Base-by-base conservation (phyloP, 2,329 filamentous ascomycete species). In the Fusarium siculi region DNA sequence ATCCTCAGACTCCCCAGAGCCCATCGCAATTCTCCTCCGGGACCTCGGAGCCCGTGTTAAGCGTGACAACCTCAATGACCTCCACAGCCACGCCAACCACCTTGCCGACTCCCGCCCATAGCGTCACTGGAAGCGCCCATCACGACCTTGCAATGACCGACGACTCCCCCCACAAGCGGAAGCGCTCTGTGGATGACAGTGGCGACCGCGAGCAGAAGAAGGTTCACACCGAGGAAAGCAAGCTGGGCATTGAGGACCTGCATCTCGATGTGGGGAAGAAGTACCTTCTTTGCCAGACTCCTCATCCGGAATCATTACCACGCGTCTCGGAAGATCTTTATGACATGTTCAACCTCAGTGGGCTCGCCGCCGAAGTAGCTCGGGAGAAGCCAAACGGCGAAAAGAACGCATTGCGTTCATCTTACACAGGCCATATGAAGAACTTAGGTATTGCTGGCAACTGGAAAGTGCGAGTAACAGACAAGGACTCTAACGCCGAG, bases 341-440 rank as follows among this genome's bases (percentile, higher is more conserved):
- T 76, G 85, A 87, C 67, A 83, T 86, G 78, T 92, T 89, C 80
- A 84, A 84, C 76, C 81, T 92, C 73, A 84, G 85, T 53, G 82
- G 80, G 58, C 85, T 92, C 62, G 90, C 90, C 65, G 86, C 87
- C 64, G 87, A 90, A 73, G 89, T 92, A 44, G 90, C 90, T 68
- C 87, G 90, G 68, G 88, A 88, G 59, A 88, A 90, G 78, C 88
- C 89, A 19, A 90, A 90, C 78, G 90, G 90, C 73, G 88, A 91
- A 79, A 92, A 91, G 84, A 92, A 92, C 77, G 88, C 88, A 72
- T 84, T 92, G 54, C 87, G 90, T 32, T 92, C 92, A 79, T 91
- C 90, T 21, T 92, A 92, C 83, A 92, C 92, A 80, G 89, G 89
- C 58, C 89, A 92, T 73, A 90, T 92, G 79, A 92, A 92, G 83